phyloP scores from a whole-genome alignment of 495 filamentous ascomycete genomes.

The Hyphodiscus hymeniophilus region DNA sequence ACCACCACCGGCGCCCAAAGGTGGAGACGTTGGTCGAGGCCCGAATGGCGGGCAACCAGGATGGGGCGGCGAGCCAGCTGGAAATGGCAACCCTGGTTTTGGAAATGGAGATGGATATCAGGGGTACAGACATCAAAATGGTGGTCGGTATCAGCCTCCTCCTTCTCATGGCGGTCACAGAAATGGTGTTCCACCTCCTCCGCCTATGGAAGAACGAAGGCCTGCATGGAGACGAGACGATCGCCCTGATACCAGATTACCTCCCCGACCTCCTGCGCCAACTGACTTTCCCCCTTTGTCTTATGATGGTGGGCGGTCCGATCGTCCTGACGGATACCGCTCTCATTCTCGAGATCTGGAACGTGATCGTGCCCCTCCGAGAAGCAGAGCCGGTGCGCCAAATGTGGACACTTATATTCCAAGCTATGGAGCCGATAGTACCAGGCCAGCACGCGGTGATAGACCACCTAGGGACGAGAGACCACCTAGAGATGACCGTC shows the following conservation, averaged over 20 bases:
- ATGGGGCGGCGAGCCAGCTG: constrained; percentile 38
- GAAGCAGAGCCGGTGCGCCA: constrained; percentile 22
- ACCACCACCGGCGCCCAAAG: constrained; percentile 82
- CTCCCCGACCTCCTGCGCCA: constrained; percentile 20
- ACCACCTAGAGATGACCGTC: constrained; percentile 11
- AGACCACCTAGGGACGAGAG: constrained; percentile 9
- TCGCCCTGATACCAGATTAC: constrained; percentile 24
- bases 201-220: constrained; percentile 20
- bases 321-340: constrained; percentile 29
- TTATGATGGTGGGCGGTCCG: constrained; percentile 26
- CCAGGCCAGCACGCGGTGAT: constrained; percentile 12
- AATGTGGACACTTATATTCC: constrained; percentile 55
- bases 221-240: constrained; percentile 19
- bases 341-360: constrained; percentile 25
- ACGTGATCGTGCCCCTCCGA: constrained; percentile 21
- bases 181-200: constrained; percentile 22
- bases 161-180: constrained; percentile 37
- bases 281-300: constrained; percentile 4
- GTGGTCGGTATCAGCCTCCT: constrained; percentile 34
- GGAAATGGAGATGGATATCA: constrained; percentile 24
- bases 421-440: constrained; percentile 31
- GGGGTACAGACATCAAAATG: constrained; percentile 24
- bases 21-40: constrained; percentile 74
- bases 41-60: constrained; percentile 50
- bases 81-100: constrained; percentile 39